Evolutionary conservation across 345 rosid genomes (phyloP).

Genomic region (Syzygium oleosum): DNA sequence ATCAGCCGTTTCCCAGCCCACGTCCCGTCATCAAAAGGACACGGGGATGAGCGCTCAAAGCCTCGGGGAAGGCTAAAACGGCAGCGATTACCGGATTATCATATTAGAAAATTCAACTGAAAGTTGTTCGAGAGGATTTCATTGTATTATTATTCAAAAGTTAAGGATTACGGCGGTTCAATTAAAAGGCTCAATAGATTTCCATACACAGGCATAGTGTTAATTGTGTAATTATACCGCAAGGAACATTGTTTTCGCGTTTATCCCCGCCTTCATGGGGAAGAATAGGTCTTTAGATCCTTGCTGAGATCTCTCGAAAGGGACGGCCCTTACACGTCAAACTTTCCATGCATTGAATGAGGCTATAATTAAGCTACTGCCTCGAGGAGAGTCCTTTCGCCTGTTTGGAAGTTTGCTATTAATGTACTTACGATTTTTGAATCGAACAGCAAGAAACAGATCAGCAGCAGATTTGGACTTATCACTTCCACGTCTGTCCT

Average conservation of each 20-base stretch:
- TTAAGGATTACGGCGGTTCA: not conserved
- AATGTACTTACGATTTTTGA: not conserved
- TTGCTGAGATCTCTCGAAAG: not conserved
- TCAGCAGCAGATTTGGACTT: not conserved
- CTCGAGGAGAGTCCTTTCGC: not conserved
- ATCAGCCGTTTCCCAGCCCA: not conserved
- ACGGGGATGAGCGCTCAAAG: not conserved
- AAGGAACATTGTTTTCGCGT: not conserved
- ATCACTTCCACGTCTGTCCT: not conserved
- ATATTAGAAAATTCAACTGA: not conserved
- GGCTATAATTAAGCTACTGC: not conserved
- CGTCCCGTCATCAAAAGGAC: not conserved
- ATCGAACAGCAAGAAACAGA: not conserved
- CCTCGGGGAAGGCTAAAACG: not conserved
- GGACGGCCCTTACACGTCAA: not conserved
- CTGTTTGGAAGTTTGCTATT: not conserved
- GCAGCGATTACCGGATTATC: not conserved
- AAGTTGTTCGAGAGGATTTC: not conserved
- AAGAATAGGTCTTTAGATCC: not conserved
- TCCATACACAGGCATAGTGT: not conserved
- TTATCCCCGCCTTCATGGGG: not conserved
- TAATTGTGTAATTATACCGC: not conserved
- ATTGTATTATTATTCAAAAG: not conserved
- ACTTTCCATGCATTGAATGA: not conserved
- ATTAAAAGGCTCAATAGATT: not conserved